Evolutionary conservation across 352 stramenopile species (phyloP).

Genomic region (Phytophthora sansomeana): DNA sequence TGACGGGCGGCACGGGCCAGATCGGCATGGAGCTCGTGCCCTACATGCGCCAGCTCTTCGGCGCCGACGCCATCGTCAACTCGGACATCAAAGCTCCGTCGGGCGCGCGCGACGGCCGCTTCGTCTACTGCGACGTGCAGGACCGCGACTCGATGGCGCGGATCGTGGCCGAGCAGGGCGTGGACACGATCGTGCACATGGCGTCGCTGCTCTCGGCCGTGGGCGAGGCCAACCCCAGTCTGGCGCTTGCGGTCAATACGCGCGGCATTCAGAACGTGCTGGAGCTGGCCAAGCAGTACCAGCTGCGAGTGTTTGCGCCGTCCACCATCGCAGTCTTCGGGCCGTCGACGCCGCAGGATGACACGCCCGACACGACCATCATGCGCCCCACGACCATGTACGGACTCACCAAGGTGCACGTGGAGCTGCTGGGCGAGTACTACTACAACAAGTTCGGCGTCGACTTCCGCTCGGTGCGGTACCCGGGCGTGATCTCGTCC

Average conservation of each 20-base stretch:
- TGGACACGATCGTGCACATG: conserved; percentile 93
- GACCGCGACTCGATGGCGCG: conserved; percentile 77
- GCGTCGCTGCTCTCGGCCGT: conserved; percentile 91
- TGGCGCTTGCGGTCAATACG: conserved; percentile 91
- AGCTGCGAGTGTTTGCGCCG: conserved; percentile 88
- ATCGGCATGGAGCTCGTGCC: conserved; percentile 90
- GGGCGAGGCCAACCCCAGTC: conserved; percentile 91
- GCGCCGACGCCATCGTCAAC: conserved; percentile 72
- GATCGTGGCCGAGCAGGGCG: conserved; percentile 88
- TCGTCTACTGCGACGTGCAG: conserved; percentile 88
- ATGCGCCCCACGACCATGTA: conserved; percentile 94
- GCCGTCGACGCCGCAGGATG: conserved; percentile 83
- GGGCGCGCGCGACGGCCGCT: conserved; percentile 60
- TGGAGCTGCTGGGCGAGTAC: conserved; percentile 93
- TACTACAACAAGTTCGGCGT: conserved; percentile 93
- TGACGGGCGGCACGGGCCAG: conserved; percentile 84
- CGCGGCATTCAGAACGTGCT: conserved; percentile 92
- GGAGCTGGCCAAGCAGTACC: conserved; percentile 89
- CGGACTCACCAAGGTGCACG: conserved; percentile 93
- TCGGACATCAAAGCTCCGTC: conserved; percentile 79
- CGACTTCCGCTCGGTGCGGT: conserved; percentile 92
- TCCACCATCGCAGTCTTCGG: conserved; percentile 94
- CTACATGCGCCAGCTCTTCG: conserved; percentile 75
- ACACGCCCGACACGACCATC: conserved; percentile 90
- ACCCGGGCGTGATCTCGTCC: conserved; percentile 92